Evolutionary conservation across 2,329 filamentous ascomycete genomes (phyloP).

Genomic region (Phyllosticta citriasiana): DNA sequence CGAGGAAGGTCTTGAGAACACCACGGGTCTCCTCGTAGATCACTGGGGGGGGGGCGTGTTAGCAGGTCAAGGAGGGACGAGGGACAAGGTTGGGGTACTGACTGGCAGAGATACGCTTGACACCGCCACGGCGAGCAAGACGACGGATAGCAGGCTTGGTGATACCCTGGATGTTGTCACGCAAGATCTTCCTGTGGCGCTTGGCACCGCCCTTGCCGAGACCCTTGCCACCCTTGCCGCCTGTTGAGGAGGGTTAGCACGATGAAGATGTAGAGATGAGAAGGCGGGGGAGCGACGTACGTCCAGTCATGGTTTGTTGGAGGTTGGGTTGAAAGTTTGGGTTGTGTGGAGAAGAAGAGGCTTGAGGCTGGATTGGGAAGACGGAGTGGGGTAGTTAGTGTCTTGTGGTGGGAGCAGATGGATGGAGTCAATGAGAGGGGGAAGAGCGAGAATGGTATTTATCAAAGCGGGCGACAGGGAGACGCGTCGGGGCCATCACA

Average conservation of each 20-base stretch:
- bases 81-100: constrained; percentile 17
- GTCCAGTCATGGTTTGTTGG: constrained; percentile 32
- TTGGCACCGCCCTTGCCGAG: constrained; percentile 46
- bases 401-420: neutral
- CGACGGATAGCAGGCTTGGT: constrained; percentile 45
- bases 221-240: constrained; percentile 46
- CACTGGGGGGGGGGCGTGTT: constrained; percentile 37
- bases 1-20: constrained; percentile 76
- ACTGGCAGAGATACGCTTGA: constrained; percentile 45
- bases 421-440: neutral
- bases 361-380: neutral
- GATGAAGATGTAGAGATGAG: constrained; percentile 6
- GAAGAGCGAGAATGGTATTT: constrained; percentile 5
- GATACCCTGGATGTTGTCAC: constrained; percentile 47
- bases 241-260: constrained; percentile 27
- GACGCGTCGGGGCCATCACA: constrained; percentile 8
- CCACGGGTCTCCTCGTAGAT: constrained; percentile 78
- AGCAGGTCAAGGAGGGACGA: neutral
- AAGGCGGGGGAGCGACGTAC: constrained; percentile 23
- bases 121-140: constrained; percentile 45
- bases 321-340: constrained; percentile 1
- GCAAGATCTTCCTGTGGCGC: constrained; percentile 46
- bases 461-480: constrained; percentile 4
- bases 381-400: neutral
- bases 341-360: neutral